Evolutionary conservation across 1,139 yeast species (phyloP).

Genomic region (Candida dubliniensis): DNA sequence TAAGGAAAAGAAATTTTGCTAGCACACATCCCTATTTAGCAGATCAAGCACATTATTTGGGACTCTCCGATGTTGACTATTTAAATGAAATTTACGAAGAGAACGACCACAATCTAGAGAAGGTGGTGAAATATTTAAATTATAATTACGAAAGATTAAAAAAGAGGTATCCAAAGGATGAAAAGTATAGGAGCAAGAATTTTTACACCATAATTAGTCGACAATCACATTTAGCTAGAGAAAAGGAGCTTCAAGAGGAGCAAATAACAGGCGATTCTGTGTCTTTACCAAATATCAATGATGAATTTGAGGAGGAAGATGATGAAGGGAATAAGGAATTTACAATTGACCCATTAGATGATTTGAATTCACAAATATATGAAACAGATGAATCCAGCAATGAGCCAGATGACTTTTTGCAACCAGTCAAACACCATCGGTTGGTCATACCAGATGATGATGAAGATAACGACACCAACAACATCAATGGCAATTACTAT

Average conservation of each 20-base stretch:
- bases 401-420: slow-evolving; percentile 5
- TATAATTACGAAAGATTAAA: slow-evolving; percentile 35
- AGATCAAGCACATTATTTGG: slow-evolving; percentile 49
- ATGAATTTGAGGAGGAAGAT: slow-evolving; percentile 14
- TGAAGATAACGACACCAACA: slow-evolving; percentile 7
- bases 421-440: slow-evolving; percentile 7
- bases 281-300: neutral
- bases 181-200: slow-evolving; percentile 38
- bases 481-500: neutral
- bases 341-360: neutral
- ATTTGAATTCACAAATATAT: slow-evolving; percentile 1
- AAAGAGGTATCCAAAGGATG: slow-evolving; percentile 38
- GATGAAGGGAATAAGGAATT: slow-evolving; percentile 2
- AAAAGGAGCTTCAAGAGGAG: slow-evolving; percentile 11
- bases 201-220: slow-evolving; percentile 41
- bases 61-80: slow-evolving; percentile 35
- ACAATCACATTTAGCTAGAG: slow-evolving; percentile 13
- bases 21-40: slow-evolving; percentile 50
- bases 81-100: slow-evolving; percentile 42
- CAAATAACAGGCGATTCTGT: neutral
- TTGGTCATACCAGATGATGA: slow-evolving; percentile 12
- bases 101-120: slow-evolving; percentile 31
- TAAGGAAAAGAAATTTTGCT: slow-evolving; percentile 46
- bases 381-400: slow-evolving; percentile 2
- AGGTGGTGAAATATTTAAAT: slow-evolving; percentile 37